These are phyloP conservation scores for Cyphellophora attinorum DNA, from an alignment of 2,329 filamentous ascomycete genomes.

Conservation along the genomic window DNA sequence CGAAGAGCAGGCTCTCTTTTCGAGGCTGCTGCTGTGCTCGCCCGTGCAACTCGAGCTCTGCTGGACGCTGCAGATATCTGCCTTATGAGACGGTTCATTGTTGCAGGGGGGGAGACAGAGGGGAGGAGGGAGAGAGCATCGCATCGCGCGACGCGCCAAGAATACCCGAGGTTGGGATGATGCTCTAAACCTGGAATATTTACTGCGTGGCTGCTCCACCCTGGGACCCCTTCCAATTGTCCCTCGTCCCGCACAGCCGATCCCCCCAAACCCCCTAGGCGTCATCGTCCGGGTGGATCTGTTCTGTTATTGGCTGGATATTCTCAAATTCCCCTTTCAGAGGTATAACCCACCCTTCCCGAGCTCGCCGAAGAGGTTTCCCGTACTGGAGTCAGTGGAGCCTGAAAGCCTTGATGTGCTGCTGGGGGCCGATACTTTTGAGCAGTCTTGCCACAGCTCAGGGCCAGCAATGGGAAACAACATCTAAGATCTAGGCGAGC, in stretches of 20 bases:
- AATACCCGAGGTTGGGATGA: not conserved
- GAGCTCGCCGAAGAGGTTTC: not conserved
- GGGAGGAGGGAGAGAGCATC: not conserved
- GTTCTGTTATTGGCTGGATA: constrained; percentile 1
- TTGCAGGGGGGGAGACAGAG: not conserved
- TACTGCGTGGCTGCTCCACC: not conserved
- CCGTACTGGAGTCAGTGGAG: constrained; percentile 1
- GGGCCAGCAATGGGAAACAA: not conserved
- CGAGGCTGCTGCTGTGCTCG: not conserved
- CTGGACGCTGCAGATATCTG: constrained; percentile 1
- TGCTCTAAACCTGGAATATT: not conserved
- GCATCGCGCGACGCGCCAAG: constrained; percentile 1
- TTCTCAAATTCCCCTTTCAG: constrained; percentile 1
- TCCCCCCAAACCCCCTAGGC: too few relatives aligned
- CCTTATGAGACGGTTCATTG: constrained; percentile 1
- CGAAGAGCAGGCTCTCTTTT: constrained; percentile 1
- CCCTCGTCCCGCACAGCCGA: constrained; percentile 1
- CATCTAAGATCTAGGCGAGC: not conserved
- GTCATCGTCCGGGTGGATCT: not conserved
- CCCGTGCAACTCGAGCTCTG: not conserved
- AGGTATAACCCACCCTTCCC: constrained; percentile 1
- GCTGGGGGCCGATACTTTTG: constrained; percentile 1
- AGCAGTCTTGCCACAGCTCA: constrained; percentile 1
- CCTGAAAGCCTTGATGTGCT: constrained; percentile 1
- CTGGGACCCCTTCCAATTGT: constrained; percentile 1